Evolutionary conservation across 306 rosid species (phyloP).

Genomic region (Fragaria vesca): DNA sequence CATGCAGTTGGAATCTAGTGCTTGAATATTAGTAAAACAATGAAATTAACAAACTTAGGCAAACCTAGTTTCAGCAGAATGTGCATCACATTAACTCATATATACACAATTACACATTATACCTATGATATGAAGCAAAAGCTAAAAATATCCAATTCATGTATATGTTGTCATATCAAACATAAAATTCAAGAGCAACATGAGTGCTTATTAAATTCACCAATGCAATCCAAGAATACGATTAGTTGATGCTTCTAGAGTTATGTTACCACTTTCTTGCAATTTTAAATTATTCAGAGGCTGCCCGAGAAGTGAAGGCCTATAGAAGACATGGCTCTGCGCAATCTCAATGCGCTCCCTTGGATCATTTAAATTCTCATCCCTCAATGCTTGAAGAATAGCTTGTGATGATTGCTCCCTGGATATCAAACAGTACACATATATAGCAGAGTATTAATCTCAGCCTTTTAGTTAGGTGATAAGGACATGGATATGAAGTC

Average conservation of each 20-base stretch:
- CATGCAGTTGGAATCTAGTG: neutral
- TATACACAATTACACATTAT: neutral
- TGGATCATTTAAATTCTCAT: constrained; percentile 86
- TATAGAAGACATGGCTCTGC: constrained; percentile 84
- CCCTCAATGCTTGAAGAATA: constrained; percentile 82
- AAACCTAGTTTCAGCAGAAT: neutral
- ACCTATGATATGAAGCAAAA: neutral
- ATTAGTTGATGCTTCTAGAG: constrained; percentile 22
- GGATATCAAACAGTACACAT: constrained; percentile 24
- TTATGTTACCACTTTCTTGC: constrained; percentile 30
- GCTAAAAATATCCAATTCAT: constrained; percentile 2
- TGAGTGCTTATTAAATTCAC: constrained; percentile 12
- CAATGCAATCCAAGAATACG: constrained; percentile 4
- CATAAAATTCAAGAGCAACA: constrained; percentile 18
- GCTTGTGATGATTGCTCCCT: constrained; percentile 83
- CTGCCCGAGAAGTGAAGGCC: constrained; percentile 85
- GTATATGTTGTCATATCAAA: neutral
- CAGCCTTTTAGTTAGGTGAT: neutral
- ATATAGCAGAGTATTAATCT: neutral
- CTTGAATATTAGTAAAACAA: neutral
- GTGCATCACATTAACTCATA: neutral
- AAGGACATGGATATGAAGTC: neutral
- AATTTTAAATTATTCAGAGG: constrained; percentile 36
- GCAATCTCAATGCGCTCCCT: constrained; percentile 91
- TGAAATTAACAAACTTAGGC: neutral